These are phyloP conservation scores for Alternaria longipes DNA, from an alignment of 2,329 filamentous ascomycete genomes.

Conservation along the genomic window DNA sequence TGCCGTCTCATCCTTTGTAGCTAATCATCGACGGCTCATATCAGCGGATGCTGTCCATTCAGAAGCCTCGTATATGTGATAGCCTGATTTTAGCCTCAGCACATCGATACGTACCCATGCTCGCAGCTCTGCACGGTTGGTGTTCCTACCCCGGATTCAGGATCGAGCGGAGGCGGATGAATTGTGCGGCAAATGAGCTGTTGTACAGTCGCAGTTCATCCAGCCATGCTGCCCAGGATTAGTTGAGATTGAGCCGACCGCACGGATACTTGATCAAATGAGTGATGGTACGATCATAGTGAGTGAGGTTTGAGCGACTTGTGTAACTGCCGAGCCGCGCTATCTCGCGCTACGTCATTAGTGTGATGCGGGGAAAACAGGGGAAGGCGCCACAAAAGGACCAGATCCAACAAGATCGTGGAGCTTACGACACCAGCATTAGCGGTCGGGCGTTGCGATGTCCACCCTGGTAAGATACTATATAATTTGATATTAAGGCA, in stretches of 20 bases:
- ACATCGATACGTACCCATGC: conserved; percentile 1
- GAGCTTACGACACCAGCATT: neutral
- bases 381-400: neutral
- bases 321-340: conserved; percentile 22
- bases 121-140: neutral
- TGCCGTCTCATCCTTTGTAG: neutral
- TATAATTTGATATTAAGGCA: too few relatives aligned
- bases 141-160: neutral
- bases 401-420: neutral
- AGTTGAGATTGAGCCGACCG: neutral
- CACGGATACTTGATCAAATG: neutral
- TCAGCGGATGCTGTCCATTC: neutral
- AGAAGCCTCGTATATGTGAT: neutral
- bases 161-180: conserved; percentile 4
- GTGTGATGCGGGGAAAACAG: conserved; percentile 21
- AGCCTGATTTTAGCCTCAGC: neutral
- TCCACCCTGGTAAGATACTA: neutral
- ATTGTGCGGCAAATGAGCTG: conserved; percentile 10
- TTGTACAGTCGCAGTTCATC: neutral
- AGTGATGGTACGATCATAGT: neutral
- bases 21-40: neutral
- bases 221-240: neutral
- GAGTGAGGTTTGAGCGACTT: neutral
- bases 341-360: conserved; percentile 8
- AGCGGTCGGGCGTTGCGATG: neutral